phyloP scores from a whole-genome alignment of 2,329 filamentous ascomycete genomes.

The Cladophialophora yegresii region DNA sequence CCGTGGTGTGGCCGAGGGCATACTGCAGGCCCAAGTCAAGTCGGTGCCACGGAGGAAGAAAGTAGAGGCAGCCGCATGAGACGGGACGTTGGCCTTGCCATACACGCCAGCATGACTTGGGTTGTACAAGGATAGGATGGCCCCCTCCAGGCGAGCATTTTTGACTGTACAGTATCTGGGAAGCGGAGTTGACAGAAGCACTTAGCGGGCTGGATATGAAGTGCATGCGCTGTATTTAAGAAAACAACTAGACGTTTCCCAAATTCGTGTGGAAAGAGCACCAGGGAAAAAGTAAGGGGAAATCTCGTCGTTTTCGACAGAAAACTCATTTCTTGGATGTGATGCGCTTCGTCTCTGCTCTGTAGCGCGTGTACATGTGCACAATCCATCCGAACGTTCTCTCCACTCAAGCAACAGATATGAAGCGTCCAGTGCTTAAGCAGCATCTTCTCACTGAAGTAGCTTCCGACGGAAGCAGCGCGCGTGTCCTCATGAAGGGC shows the following conservation, averaged over 20 bases:
- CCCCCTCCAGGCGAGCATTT: not conserved
- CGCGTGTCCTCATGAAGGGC: not conserved
- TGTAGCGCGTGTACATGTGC: not conserved
- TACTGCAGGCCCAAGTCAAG: not conserved
- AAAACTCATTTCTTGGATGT: not conserved
- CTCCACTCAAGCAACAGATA: not conserved
- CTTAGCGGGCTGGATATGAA: not conserved
- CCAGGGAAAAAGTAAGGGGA: not conserved
- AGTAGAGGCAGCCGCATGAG: not conserved
- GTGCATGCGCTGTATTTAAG: not conserved
- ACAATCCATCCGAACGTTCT: not conserved
- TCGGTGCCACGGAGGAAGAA: not conserved
- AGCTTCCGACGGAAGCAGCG: not conserved
- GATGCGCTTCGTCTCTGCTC: not conserved
- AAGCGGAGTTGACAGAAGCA: not conserved
- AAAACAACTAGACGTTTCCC: not conserved
- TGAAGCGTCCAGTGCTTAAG: not conserved
- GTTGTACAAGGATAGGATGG: not conserved
- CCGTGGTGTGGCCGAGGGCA: slow-evolving; percentile 6
- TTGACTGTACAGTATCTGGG: not conserved
- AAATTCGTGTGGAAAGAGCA: not conserved
- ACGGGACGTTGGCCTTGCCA: not conserved
- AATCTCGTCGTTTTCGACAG: not conserved
- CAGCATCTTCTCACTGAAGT: not conserved
- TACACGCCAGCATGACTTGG: not conserved